Base-by-base conservation (phyloP, 2,329 filamentous ascomycete genomes). In the Penicillium italicum region DNA sequence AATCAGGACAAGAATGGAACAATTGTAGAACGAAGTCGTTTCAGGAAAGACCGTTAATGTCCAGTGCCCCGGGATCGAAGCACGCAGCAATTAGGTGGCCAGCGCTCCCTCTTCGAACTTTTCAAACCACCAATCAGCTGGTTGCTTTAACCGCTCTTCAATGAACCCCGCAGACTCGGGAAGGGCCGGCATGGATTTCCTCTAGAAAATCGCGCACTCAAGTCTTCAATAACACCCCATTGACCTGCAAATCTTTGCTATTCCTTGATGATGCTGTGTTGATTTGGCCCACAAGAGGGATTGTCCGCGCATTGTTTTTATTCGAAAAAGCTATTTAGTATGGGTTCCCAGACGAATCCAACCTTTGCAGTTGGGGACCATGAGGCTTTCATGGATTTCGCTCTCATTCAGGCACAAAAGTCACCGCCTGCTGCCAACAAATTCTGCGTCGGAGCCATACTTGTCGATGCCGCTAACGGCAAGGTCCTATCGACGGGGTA, bases 401-500 rank as follows among this genome's bases (percentile, higher is more conserved):
- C 43, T n/a, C 43, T 46, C 30, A 16, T 20, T 16, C 10, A 69
- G 34, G 75, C 74, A 12, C 61, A 77, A 12, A 54, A 64, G 1
- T 77, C 74, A 3, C 73, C 74, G 2, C 75, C 74, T 11, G 68
- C 66, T 5, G 52, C 61, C 14, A 70, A 69, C 31, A 77, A 77
- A 50, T 78, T 77, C 55, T 76, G 74, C 46, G 74, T 78, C 10
- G 75, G 77, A 5, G 75, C 76, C 3, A 67, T 76, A 12, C 42
- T 45, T 33, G n/a, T 45, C n/a, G 70, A 78, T 28, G 72, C 76
- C 11, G 68, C 76, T 47, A 72, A 62, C 2, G 71, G 72, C 41
- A 73, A 55, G 11, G 68, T 78, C n/a, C 46, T 79, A 8, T 73
- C 76, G 2, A 76, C 76, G 0, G 76, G 77, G 1, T 78, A 76